Base-by-base conservation (phyloP, 208 protist genomes). In the Herpetomonas muscarum region DNA sequence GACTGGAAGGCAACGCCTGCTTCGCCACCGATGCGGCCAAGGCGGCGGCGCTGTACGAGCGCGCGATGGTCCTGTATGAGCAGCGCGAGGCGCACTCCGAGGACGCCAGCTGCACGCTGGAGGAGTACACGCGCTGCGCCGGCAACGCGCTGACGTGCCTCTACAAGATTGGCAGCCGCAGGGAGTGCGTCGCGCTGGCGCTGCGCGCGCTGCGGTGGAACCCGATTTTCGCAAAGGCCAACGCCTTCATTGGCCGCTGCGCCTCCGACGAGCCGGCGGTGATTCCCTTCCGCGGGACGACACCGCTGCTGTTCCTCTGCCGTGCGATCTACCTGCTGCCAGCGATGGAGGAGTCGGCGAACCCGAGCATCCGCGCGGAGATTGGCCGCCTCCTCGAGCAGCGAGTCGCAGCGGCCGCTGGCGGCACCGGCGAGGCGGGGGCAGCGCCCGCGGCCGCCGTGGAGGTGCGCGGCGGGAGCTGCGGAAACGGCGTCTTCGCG, bases 91-190 rank as follows among this genome's bases (percentile, higher is more conserved):
- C 29, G 3, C 42, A 46, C 36, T 6, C 19, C 31, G 48, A 15
- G 22, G 26, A 42, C n/a, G 6, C 44, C n/a, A 37, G 51, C 12
- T 60, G 66, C 50, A 76, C 74, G 3, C 21, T 86, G 1, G 85
- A 92, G 10, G 87, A 94, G 57, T 87, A 79, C 58, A 83, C 85
- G 1, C 90, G 90, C 51, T 78, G 77, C 56, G 76, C 85, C 25
- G 87, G 87, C 29, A 94, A 94, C 67, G 85, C 81, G 24, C 55
- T 90, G 26, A 94, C 84, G 19, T 91, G 84, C 52, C 54, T 94
- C 25, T 81, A 81, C 44, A 88, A 90, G 57, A 12, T 81, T 1
- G 61, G 66, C 1, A 55, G 75, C 10, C 72, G 68, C 22, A 62
- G 65, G 21, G 50, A 55, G 21, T 92, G 84, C 56, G 66, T 63